phyloP scores from a whole-genome alignment of 2,329 filamentous ascomycete species.

The Penicillium corylophilum region DNA sequence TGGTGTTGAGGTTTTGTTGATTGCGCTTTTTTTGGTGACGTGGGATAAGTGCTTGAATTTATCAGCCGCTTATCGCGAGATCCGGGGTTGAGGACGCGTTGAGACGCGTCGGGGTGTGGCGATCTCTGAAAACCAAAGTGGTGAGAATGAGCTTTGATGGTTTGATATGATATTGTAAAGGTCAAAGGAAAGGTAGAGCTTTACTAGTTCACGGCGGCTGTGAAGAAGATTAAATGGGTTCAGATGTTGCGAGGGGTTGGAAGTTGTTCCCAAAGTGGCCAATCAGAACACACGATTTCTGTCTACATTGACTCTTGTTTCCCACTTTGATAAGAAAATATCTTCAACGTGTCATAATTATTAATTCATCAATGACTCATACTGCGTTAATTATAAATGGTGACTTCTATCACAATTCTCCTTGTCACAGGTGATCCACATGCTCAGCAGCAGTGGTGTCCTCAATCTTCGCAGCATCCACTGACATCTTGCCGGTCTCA shows the following conservation, averaged over 20 bases:
- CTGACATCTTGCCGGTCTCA: slow-evolving; percentile 28
- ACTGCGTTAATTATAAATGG: neutral
- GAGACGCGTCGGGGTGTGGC: neutral
- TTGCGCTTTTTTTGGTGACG: neutral
- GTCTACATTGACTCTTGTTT: neutral
- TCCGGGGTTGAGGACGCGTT: neutral
- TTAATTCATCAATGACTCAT: slow-evolving; percentile 6
- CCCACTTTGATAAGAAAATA: neutral
- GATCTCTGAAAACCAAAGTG: neutral
- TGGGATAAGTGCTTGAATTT: neutral
- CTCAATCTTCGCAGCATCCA: slow-evolving; percentile 9
- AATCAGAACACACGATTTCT: slow-evolving; percentile 14
- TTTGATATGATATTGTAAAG: neutral
- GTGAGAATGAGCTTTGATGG: neutral
- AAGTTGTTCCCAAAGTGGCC: slow-evolving; percentile 33
- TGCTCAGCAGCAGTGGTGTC: slow-evolving; percentile 13
- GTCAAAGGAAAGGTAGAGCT: neutral
- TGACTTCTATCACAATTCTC: neutral
- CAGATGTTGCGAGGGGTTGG: slow-evolving; percentile 9
- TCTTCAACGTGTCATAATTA: neutral
- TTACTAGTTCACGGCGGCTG: neutral
- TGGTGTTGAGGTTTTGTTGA: neutral
- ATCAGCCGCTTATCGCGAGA: neutral
- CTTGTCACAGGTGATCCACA: slow-evolving; percentile 16
- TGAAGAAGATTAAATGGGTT: neutral